These are phyloP conservation scores for Trichoderma hamatum DNA, from an alignment of 2,329 filamentous ascomycete species.

Conservation along the genomic window DNA sequence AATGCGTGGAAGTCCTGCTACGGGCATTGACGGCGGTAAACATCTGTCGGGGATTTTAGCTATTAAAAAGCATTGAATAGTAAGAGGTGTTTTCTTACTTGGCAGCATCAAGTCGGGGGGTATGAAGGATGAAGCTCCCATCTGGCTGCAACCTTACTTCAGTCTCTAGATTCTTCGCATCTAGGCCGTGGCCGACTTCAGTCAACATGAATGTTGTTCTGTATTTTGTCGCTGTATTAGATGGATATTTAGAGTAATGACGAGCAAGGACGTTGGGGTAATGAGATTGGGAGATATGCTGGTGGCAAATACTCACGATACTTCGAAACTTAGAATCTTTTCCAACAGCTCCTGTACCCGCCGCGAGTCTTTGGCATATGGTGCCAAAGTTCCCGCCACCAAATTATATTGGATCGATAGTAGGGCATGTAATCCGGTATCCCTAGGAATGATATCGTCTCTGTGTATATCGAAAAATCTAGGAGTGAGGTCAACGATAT, in stretches of 20 bases:
- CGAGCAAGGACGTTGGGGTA: no score
- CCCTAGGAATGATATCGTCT: conserved; percentile 30
- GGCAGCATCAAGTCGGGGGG: conserved; percentile 37
- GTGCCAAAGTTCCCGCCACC: conserved; percentile 36
- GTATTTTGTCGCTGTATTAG: conserved; percentile 28
- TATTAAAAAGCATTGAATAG: no score
- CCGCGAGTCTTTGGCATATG: conserved; percentile 11
- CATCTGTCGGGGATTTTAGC: neutral
- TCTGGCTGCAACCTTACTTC: conserved; percentile 40
- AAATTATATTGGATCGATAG: conserved; percentile 40
- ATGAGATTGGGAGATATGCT: no score
- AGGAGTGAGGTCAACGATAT: conserved; percentile 32
- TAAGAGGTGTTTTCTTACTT: conserved; percentile 31
- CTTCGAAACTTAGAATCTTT: no score
- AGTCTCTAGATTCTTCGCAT: conserved; percentile 45
- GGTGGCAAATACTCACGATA: no score
- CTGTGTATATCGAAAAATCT: conserved; percentile 36
- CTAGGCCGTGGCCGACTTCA: conserved; percentile 45
- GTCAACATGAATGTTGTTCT: conserved; percentile 45
- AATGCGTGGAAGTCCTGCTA: conserved; percentile 34
- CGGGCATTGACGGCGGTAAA: conserved; percentile 35
- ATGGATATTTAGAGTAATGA: no score
- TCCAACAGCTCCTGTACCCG: no score
- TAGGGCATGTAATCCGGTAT: conserved; percentile 32
- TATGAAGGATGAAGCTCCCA: conserved; percentile 41